Base-by-base conservation (phyloP, 305 asterid genomes). In the Solanum hybrid region DNA sequence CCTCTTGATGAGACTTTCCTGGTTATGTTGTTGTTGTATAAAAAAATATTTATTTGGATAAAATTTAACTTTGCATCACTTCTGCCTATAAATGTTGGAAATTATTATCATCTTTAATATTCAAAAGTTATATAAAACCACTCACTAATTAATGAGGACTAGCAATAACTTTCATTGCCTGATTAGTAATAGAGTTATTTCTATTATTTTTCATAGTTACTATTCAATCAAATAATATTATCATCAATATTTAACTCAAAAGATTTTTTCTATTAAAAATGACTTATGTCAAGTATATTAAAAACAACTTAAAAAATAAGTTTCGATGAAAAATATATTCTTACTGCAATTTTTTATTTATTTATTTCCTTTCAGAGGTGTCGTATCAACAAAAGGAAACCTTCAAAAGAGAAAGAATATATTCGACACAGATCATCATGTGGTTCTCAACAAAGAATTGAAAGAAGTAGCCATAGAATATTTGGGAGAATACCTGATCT, bases 361-460 rank as follows among this genome's bases (percentile, higher is more conserved):
- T 51, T 64, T 29, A 6, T 86, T 32, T 86, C 22, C 81, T 76
- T 15, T 75, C 34, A 91, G 90, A 91, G 89, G 88, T 91, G 91
- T 89, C 88, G 91, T 26, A 76, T 35, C 19, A 51, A 91, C 75
- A 75, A 79, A 2, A 90, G 92, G 91, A 27, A n/a, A 42, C 7
- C 85, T 40, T 90, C 86, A 4, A 40, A 78, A 6, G 19, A 45
- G 60, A 13, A 13, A 13, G 60, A 45, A 45, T 45, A 45, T 45
- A 45, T 45, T 45, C 19, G 60, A 45, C 60, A 45, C 60, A 13
- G 60, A 45, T 45, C 60, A 13, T 45, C 60, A 45, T 13, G 60
- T 45, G 7, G 19, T 45, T 45, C 60, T 45, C 60, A 45, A 13
- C 7, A 13, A 42, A 42, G 17, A 42, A 42, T 0, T 13, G 56